These are phyloP conservation scores for Tagetes erecta DNA, from an alignment of 129 eudicot species.

Conservation along the genomic window DNA sequence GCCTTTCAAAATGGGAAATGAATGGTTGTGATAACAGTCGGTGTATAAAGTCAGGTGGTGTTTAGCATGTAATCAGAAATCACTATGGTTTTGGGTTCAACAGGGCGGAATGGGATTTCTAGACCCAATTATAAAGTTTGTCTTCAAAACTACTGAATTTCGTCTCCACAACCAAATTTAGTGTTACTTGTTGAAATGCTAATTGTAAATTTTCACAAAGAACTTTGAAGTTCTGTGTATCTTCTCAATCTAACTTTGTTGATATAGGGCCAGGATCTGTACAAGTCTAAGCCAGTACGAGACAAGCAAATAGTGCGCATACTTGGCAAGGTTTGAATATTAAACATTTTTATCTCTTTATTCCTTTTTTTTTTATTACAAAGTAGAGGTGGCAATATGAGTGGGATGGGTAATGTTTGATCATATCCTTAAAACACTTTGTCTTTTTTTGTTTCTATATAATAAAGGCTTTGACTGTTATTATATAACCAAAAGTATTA, in stretches of 20 bases:
- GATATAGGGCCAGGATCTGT: constrained; percentile 88
- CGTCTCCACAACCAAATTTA: background rate
- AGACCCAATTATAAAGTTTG: background rate
- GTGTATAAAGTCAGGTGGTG: background rate
- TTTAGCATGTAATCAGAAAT: background rate
- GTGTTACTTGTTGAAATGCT: background rate
- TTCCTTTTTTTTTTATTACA: background rate
- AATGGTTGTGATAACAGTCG: background rate
- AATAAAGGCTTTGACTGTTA: background rate
- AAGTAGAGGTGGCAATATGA: background rate
- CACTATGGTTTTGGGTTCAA: background rate
- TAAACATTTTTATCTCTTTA: background rate
- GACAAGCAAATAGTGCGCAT: constrained; percentile 97
- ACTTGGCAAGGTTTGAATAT: constrained; percentile 78
- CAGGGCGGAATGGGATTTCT: background rate
- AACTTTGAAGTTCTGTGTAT: background rate
- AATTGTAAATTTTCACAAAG: background rate
- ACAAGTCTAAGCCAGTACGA: constrained; percentile 92
- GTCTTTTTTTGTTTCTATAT: background rate
- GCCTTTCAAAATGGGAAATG: background rate
- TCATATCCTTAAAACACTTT: background rate
- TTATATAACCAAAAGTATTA: background rate
- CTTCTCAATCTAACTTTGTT: constrained; percentile 5
- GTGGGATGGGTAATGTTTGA: background rate
- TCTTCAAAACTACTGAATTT: background rate